Conservation (phyloP, 2,329 filamentous ascomycete genomes). For the Orbilia quercus region DNA sequence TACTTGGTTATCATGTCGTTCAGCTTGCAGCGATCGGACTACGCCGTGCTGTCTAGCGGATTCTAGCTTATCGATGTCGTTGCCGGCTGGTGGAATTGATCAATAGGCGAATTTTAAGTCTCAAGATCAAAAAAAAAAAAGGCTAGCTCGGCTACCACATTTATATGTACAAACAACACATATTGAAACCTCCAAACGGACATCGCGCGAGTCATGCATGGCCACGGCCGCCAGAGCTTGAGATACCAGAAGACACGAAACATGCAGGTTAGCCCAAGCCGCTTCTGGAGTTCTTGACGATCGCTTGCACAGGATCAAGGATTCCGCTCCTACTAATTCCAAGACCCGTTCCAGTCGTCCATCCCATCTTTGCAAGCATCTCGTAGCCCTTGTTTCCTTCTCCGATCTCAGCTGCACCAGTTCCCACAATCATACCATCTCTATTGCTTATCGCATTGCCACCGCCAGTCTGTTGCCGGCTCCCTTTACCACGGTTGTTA, state of each 20-base stretch:
- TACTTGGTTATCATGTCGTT: slow-evolving; percentile 81
- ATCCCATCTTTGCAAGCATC: slow-evolving; percentile 98
- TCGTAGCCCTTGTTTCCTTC: slow-evolving; percentile 82
- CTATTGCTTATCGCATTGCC: slow-evolving; percentile 71
- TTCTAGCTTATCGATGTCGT: background rate
- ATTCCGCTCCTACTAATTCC: slow-evolving; percentile 87
- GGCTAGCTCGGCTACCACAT: background rate
- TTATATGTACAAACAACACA: background rate
- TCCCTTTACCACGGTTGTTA: slow-evolving; percentile 61
- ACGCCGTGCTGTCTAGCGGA: slow-evolving; percentile 6
- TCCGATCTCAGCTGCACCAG: slow-evolving; percentile 83
- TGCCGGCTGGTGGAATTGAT: background rate
- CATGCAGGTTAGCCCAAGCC: slow-evolving; percentile 73
- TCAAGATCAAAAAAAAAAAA: background rate
- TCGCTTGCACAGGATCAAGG: slow-evolving; percentile 82
- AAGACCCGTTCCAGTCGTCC: slow-evolving; percentile 85
- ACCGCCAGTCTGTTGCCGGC: slow-evolving; percentile 57
- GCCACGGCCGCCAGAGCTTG: background rate
- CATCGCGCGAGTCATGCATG: too few relatives aligned
- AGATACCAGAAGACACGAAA: background rate
- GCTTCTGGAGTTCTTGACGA: slow-evolving; percentile 86
- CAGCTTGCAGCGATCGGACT: slow-evolving; percentile 16
- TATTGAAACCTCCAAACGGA: too few relatives aligned
- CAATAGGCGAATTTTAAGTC: too few relatives aligned
- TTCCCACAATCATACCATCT: slow-evolving; percentile 90